Evolutionary conservation across 495 filamentous ascomycete genomes (phyloP).

Genomic region (Neurospora cerealis): DNA sequence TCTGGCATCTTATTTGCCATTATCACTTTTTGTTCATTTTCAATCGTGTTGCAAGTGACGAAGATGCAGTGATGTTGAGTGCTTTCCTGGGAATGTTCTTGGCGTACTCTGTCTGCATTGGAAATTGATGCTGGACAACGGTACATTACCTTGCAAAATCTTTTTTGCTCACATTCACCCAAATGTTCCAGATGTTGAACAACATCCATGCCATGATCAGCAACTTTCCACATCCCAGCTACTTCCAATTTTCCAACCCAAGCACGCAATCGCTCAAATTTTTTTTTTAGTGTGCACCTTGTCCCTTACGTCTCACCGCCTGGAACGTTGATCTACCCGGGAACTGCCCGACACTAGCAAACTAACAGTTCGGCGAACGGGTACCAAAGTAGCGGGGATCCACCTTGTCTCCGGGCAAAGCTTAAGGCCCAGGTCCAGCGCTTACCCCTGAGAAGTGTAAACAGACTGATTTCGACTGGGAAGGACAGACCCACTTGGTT

Average conservation of each 20-base stretch:
- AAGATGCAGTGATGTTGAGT: not conserved
- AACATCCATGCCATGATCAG: not conserved
- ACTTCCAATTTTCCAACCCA: not conserved
- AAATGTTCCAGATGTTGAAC: not conserved
- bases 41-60: not conserved
- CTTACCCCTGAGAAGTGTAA: not conserved
- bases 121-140: not conserved
- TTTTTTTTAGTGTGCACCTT: not conserved
- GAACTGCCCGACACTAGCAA: not conserved
- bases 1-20: not conserved
- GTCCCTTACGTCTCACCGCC: not conserved
- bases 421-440: not conserved
- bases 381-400: not conserved
- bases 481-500: not conserved
- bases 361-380: not conserved
- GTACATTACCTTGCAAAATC: not conserved
- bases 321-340: not conserved
- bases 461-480: not conserved
- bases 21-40: not conserved
- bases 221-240: not conserved
- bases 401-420: not conserved
- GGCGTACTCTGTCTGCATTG: not conserved
- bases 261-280: not conserved
- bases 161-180: not conserved
- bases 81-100: not conserved